Conservation (phyloP, 2,329 filamentous ascomycete species). For the Lasiodiplodia citricola region DNA sequence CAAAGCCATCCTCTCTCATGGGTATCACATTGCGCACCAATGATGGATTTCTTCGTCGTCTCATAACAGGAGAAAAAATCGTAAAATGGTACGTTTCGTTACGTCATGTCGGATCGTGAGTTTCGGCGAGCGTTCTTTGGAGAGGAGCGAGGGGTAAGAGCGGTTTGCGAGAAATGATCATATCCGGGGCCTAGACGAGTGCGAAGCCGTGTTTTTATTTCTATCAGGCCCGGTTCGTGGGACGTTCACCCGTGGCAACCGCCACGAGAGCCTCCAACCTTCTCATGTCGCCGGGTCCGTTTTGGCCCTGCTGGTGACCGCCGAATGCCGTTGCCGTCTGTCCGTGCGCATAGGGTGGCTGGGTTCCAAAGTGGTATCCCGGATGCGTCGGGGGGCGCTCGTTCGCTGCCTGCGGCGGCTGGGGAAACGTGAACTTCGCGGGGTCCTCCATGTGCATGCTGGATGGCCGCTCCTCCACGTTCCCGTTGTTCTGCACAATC, state of each 20-base stretch:
- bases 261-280: constrained; percentile 68
- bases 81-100: constrained; percentile 27
- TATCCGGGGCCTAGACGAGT: constrained; percentile 30
- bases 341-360: constrained; percentile 32
- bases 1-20: constrained; percentile 35
- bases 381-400: constrained; percentile 33
- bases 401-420: constrained; percentile 40
- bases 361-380: constrained; percentile 36
- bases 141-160: neutral
- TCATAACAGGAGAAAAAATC: constrained; percentile 29
- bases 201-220: constrained; percentile 29
- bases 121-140: constrained; percentile 18
- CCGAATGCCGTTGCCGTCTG: constrained; percentile 36
- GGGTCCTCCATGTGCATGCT: constrained; percentile 47
- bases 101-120: constrained; percentile 28
- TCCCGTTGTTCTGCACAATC: constrained; percentile 58
- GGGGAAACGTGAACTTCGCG: constrained; percentile 41
- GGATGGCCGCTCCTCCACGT: constrained; percentile 51
- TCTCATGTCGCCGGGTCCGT: constrained; percentile 55
- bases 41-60: constrained; percentile 35
- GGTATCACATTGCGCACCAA: constrained; percentile 38
- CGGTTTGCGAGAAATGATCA: neutral
- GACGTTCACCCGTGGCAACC: constrained; percentile 64
- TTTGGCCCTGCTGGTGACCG: constrained; percentile 8
- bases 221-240: constrained; percentile 10